Conservation (phyloP, 257 asterid genomes). For the Cinchona pubescens region DNA sequence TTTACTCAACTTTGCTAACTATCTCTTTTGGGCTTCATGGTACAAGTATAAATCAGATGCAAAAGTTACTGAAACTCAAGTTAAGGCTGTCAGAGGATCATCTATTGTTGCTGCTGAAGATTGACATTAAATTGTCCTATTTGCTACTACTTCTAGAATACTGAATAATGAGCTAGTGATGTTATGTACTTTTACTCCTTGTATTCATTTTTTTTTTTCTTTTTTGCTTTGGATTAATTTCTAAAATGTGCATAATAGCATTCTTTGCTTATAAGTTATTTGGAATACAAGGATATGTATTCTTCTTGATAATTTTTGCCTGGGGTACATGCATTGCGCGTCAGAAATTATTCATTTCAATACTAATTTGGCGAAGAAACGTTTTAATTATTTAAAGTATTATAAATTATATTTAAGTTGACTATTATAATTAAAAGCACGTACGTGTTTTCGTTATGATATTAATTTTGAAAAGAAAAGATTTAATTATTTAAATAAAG, state of each 20-base stretch:
- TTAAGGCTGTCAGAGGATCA: not conserved
- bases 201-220: not conserved
- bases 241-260: not conserved
- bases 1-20: constrained; percentile 50
- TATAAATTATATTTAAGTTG: too few species aligned
- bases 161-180: not conserved
- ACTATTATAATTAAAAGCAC: too few species aligned
- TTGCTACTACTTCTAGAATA: not conserved
- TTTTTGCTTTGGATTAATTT: not conserved
- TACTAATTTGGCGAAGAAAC: too few species aligned
- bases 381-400: too few species aligned
- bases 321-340: too few species aligned
- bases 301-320: not conserved
- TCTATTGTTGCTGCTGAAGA: not conserved
- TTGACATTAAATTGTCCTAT: not conserved
- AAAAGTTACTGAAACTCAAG: not conserved
- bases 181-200: not conserved
- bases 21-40: constrained; percentile 62
- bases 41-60: constrained; percentile 49
- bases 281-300: not conserved
- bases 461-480: too few species aligned
- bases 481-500: too few species aligned
- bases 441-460: too few species aligned
- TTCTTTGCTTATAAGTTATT: not conserved
- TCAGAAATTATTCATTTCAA: too few species aligned